Percentiles rank a stretch among this genome's conserved stretches.
Conservation (phyloP, 352 stramenopile genomes). For the Pythium utonaiense region DNA sequence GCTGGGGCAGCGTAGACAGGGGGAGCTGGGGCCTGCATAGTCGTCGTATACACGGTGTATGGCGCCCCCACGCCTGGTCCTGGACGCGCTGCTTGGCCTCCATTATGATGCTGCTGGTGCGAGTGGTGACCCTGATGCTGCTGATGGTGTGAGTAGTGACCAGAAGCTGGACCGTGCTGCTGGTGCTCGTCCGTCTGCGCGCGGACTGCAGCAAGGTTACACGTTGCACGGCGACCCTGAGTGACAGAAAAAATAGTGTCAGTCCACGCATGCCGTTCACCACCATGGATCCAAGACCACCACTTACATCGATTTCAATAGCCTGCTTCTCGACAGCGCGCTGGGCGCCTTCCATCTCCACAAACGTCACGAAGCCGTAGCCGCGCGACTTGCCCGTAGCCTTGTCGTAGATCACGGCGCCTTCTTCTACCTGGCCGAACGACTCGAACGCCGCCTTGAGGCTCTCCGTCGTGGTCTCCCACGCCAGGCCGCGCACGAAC, state of each 20-base stretch:
- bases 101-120: conserved; percentile 12
- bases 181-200: conserved; percentile 33
- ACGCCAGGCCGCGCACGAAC: conserved; percentile 62
- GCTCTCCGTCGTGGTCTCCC: conserved; percentile 46
- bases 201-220: conserved; percentile 51
- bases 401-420: conserved; percentile 61
- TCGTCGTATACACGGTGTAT: conserved; percentile 28
- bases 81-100: conserved; percentile 2
- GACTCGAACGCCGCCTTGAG: conserved; percentile 43
- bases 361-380: conserved; percentile 68
- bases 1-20: conserved; percentile 31
- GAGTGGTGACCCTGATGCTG: conserved; percentile 9
- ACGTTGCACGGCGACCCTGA: conserved; percentile 41
- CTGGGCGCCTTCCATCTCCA: conserved; percentile 56
- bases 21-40: conserved; percentile 3
- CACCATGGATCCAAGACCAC: too few species aligned
- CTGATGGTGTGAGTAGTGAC: conserved; percentile 3
- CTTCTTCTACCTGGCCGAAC: conserved; percentile 65
- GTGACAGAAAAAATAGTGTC: neutral
- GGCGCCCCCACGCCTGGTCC: neutral
- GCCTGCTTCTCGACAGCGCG: conserved; percentile 42
- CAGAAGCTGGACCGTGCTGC: neutral
- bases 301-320: conserved; percentile 58
- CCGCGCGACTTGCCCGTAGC: conserved; percentile 53
- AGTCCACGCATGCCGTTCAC: too few species aligned